Evolutionary conservation across 1,284 basidiomycete genomes (phyloP).

Genomic region (Erythrobasidium hasegawianum): DNA sequence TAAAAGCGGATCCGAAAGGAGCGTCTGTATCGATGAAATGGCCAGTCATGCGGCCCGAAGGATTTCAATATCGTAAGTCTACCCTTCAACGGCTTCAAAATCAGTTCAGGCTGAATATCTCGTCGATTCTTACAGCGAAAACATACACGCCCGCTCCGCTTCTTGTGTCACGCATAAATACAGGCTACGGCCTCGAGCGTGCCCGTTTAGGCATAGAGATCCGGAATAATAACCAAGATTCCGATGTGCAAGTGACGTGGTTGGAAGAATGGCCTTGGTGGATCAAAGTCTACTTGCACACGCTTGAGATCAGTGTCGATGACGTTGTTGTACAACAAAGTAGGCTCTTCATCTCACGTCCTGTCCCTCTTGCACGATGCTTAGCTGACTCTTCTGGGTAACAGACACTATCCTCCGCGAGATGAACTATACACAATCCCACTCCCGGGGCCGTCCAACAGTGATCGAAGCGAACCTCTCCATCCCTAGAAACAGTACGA

Average conservation of each 20-base stretch:
- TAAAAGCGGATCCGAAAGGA: neutral
- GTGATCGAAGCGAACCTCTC: constrained; percentile 67
- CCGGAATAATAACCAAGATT: constrained; percentile 58
- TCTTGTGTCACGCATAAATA: constrained; percentile 66
- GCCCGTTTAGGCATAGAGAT: constrained; percentile 69
- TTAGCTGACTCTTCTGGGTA: neutral
- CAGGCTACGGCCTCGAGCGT: constrained; percentile 70
- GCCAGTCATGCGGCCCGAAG: constrained; percentile 48
- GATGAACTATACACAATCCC: constrained; percentile 64
- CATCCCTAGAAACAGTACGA: constrained; percentile 63
- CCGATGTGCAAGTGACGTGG: constrained; percentile 62
- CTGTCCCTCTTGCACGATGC: too few relatives aligned
- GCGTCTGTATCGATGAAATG: constrained; percentile 54
- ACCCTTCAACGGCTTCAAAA: neutral
- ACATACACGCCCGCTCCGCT: constrained; percentile 54
- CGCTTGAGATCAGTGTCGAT: constrained; percentile 56
- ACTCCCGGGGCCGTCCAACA: constrained; percentile 65
- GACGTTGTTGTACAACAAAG: constrained; percentile 32
- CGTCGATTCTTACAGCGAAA: constrained; percentile 44
- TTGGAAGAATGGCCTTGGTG: constrained; percentile 93
- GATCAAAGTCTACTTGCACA: constrained; percentile 81
- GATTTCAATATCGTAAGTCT: constrained; percentile 46
- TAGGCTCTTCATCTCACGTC: neutral
- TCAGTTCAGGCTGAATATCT: neutral
- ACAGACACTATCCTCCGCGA: constrained; percentile 15